Base-by-base conservation (phyloP, 192 early-diverging fungal genomes). In the Helicostylum pulchrum region DNA sequence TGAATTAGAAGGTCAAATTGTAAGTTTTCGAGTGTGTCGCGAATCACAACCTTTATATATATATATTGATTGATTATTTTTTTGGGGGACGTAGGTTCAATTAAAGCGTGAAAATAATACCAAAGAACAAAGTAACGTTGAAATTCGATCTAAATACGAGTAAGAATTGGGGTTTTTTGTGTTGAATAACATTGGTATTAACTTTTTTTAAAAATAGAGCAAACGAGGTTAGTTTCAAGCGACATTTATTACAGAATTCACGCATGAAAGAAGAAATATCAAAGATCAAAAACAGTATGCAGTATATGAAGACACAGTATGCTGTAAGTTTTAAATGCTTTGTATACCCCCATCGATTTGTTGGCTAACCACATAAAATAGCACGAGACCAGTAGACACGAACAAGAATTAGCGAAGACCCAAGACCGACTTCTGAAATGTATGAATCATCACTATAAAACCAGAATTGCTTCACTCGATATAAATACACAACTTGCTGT, bases 231-330 rank as follows among this genome's bases (percentile, higher is more conserved):
- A 49, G 43, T 43, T 10, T 49, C 31, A 66, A 71, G 56, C 36
- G 53, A 19, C 30, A 49, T 39, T 4, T 49, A 15, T 67, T 75
- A 12, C 72, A 67, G 17, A 59, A 75, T 47, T 69, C 62, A n/a
- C 19, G 71, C 9, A 69, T 78, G 14, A 67, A 72, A 23, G 81
- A 81, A 31, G 83, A 85, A 39, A 53, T 85, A 7, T 64, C 66
- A 58, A 81, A 78, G 31, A 53, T 70, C 4, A 82, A 81, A 56
- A 71, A 70, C 6, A 77, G 81, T 64, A 71, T 80, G 14, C 77
- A 82, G 49, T 74, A 79, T 58, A 77, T 66, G 30, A 80, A 81
- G 53, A 72, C 77, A 17, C 83, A 81, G 55, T 77, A 77, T 59
- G 65, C 76, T 36, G 83, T 82, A 78, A 58, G 72, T 7, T 7